phyloP scores from a whole-genome alignment of 257 asterid species.

The Verbascum thapsus region DNA sequence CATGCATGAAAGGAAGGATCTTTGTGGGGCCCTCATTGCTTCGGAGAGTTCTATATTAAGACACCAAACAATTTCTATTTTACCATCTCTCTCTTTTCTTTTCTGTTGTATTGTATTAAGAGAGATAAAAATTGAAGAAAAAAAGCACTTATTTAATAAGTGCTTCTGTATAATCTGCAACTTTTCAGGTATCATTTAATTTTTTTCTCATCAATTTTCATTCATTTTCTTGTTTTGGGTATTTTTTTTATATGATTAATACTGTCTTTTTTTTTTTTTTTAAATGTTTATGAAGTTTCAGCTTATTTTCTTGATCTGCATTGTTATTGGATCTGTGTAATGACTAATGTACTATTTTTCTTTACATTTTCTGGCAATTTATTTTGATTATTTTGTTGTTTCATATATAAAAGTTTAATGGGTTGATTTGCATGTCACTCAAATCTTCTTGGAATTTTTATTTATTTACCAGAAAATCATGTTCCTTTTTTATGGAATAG shows the following conservation, averaged over 20 bases:
- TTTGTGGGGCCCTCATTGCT: neutral
- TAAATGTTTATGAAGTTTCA: neutral
- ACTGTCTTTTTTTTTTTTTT: neutral
- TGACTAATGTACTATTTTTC: neutral
- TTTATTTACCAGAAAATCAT: neutral
- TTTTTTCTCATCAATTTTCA: neutral
- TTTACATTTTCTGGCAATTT: neutral
- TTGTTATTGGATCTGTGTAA: conserved; percentile 30
- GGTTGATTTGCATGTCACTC: conserved; percentile 27
- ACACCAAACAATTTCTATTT: neutral
- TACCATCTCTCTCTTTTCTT: no score
- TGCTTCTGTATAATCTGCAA: conserved; percentile 19
- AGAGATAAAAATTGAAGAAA: neutral
- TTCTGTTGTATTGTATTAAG: no score
- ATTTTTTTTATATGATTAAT: no score
- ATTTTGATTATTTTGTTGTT: conserved; percentile 12
- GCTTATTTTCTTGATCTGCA: conserved; percentile 20
- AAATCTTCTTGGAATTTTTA: conserved; percentile 23
- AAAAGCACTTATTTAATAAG: conserved; percentile 24
- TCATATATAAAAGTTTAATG: neutral
- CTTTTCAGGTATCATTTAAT: conserved; percentile 17
- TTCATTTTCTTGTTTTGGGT: no score
- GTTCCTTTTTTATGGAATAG: neutral
- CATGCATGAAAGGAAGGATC: conserved; percentile 31
- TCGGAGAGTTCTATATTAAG: conserved; percentile 27